Evolutionary conservation across 495 filamentous ascomycete genomes (phyloP).

Genomic region (Bathelium albidoporum): DNA sequence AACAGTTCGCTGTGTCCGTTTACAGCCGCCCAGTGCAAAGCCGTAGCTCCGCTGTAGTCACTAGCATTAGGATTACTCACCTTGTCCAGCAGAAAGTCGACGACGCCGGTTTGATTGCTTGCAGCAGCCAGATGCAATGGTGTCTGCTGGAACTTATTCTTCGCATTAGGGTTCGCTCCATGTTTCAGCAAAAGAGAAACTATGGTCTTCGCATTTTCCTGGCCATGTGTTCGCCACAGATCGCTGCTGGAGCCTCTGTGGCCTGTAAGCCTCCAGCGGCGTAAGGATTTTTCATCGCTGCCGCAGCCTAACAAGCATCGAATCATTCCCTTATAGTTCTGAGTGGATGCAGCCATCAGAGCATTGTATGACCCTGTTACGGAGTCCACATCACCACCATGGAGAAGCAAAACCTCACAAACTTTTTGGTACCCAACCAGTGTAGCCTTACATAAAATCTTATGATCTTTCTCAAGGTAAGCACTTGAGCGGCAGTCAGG

Average conservation of each 20-base stretch:
- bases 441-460: background rate
- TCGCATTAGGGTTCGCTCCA: background rate
- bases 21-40: conserved; percentile 1
- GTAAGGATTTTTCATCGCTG: background rate
- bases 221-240: background rate
- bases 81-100: background rate
- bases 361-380: background rate
- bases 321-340: background rate
- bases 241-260: background rate
- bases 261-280: background rate
- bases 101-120: conserved; percentile 1
- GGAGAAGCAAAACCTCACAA: background rate
- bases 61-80: background rate
- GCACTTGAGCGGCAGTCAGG: background rate
- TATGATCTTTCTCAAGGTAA: background rate
- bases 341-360: background rate
- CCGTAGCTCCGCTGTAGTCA: background rate
- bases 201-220: background rate
- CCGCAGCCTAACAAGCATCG: background rate
- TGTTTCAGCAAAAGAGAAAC: conserved; percentile 2
- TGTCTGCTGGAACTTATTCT: conserved; percentile 1
- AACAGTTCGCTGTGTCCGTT: background rate
- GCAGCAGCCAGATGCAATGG: background rate
- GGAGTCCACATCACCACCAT: background rate
- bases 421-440: conserved; percentile 1